phyloP scores from a whole-genome alignment of 352 stramenopile genomes.

The Globisporangium irregulare region DNA sequence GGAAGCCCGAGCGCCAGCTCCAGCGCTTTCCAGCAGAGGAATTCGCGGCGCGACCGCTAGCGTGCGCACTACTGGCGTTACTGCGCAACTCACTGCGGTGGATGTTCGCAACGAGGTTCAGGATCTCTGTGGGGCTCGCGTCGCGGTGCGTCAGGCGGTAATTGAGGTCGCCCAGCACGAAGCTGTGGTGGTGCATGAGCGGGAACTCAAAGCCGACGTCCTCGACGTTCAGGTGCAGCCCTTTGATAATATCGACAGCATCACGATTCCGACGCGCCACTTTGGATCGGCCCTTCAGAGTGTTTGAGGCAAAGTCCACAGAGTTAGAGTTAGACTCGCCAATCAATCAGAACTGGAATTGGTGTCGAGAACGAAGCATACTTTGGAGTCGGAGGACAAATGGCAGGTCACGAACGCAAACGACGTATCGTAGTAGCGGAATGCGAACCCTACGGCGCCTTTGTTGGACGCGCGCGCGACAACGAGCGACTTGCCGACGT shows the following conservation, averaged over 20 bases:
- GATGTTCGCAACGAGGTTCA: conserved; percentile 59
- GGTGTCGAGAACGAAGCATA: not conserved
- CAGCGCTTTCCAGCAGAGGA: conserved; percentile 12
- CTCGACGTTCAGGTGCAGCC: conserved; percentile 76
- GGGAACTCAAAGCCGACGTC: conserved; percentile 86
- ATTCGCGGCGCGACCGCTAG: not conserved
- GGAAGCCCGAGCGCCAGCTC: conserved; percentile 24
- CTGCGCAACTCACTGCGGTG: conserved; percentile 28
- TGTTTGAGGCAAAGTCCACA: not conserved
- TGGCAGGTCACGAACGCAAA: conserved; percentile 88
- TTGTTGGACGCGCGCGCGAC: conserved; percentile 87
- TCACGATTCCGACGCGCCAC: conserved; percentile 74
- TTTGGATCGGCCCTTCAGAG: conserved; percentile 59
- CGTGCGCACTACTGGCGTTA: not conserved
- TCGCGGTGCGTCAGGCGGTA: conserved; percentile 74
- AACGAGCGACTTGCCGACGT: conserved; percentile 73
- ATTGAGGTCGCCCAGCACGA: conserved; percentile 90
- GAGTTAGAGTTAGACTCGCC: not conserved
- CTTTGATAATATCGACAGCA: conserved; percentile 65
- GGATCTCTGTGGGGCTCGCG: conserved; percentile 48
- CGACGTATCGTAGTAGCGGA: conserved; percentile 85
- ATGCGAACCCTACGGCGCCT: conserved; percentile 84
- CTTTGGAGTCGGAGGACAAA: conserved; percentile 84
- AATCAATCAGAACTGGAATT: not conserved
- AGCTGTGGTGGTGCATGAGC: conserved; percentile 84